phyloP scores from a whole-genome alignment of 2,329 filamentous ascomycete genomes.

The Bipolaris bicolor region DNA sequence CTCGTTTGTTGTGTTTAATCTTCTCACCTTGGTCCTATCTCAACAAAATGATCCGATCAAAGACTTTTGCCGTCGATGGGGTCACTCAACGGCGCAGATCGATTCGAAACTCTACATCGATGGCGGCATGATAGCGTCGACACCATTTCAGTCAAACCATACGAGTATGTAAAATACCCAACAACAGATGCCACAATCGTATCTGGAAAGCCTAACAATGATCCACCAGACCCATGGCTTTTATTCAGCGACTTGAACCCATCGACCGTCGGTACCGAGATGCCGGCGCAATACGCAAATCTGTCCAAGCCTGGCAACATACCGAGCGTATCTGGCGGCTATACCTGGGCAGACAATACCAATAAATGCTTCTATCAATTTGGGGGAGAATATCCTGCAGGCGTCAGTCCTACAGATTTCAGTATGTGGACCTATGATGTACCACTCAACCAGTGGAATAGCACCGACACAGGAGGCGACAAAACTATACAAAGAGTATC shows the following conservation, averaged over 20 bases:
- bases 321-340: conserved; percentile 57
- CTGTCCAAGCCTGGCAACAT: conserved; percentile 65
- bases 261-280: conserved; percentile 44
- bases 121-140: conserved; percentile 46
- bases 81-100: conserved; percentile 66
- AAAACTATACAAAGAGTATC: conserved; percentile 55
- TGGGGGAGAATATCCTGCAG: conserved; percentile 61
- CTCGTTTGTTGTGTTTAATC: conserved; percentile 35
- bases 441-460: conserved; percentile 63
- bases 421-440: conserved; percentile 65
- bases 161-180: conserved; percentile 57
- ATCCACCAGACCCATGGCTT: conserved; percentile 57
- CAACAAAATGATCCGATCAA: conserved; percentile 60
- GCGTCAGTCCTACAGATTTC: conserved; percentile 53
- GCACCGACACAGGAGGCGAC: conserved; percentile 48
- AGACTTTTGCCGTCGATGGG: conserved; percentile 58
- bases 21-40: conserved; percentile 32
- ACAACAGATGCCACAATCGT: background rate
- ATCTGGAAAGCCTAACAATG: conserved; percentile 17
- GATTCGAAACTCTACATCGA: conserved; percentile 67
- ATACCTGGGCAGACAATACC: conserved; percentile 65
- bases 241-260: conserved; percentile 64
- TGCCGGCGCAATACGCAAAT: conserved; percentile 63
- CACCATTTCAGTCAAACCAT: conserved; percentile 51
- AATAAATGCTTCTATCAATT: conserved; percentile 70